Base-by-base conservation (phyloP, 2,329 filamentous ascomycete species). In the Chrysosporium keratinophilum region DNA sequence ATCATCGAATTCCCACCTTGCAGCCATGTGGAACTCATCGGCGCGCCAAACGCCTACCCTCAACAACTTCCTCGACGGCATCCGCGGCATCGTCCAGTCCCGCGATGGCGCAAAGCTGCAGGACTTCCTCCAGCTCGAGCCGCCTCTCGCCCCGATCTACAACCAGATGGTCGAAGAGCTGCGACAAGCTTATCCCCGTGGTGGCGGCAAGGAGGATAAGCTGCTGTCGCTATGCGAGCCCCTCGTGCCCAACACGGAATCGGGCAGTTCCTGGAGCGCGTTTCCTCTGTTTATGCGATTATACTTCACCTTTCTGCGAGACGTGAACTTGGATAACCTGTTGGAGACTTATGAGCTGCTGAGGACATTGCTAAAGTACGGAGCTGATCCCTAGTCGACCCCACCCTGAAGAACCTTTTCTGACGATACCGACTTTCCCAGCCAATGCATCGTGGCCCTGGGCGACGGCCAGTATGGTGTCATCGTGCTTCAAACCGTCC, bases 401-500 rank as follows among this genome's bases (percentile, higher is more conserved):
- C 20, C 6, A n/a, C 31, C 17, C 10, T 34, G 33, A 9, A 34
- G 12, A 50, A 4, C 53, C 7, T 11, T 19, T 33, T 23, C 20
- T 47, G 35, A 49, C 55, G 34, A 56, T 41, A n/a, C 2, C 3
- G 1, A 15, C 6, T 15, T 17, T 17, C 52, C 46, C 56, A 91
- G 88, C 64, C 85, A 89, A 62, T 93, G 86, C 61, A 85, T 88
- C 23, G 86, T 86, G 17, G 89, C 90, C 0, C 80, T 96, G 46
- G 81, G 83, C 5, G 85, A 95, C 63, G 82, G 85, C 1, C 83
- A 82, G 11, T 83, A 89, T 65, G 91, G 91, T 33, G 79, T 84
- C 31, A 78, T 95, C 62, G 81, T 96, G 62, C 80, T 96, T 40
- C 84, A 88, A 41, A 89, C 88, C 2, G 87, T 88, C 65, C 83